A percentile compares a stretch with the other conserved stretches of the same genome.
phyloP scores from a whole-genome alignment of 2,329 filamentous ascomycete genomes.

The Pseudogymnoascus sp. region DNA sequence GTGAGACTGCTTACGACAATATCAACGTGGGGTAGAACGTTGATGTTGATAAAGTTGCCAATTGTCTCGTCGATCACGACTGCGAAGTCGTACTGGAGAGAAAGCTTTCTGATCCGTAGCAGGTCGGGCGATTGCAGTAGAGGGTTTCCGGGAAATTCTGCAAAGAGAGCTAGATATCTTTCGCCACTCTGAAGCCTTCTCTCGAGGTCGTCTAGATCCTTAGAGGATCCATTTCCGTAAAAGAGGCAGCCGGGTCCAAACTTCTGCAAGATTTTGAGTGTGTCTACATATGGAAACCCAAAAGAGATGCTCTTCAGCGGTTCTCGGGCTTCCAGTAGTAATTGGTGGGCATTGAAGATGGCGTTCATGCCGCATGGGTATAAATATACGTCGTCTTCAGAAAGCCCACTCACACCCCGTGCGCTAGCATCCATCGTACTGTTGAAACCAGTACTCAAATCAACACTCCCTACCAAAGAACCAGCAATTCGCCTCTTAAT shows the following conservation, averaged over 20 bases:
- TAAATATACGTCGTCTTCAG: conserved; percentile 81
- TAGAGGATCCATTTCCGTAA: conserved; percentile 69
- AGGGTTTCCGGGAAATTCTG: conserved; percentile 92
- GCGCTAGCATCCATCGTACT: conserved; percentile 40
- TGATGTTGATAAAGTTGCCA: conserved; percentile 91
- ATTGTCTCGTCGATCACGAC: conserved; percentile 95
- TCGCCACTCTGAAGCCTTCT: conserved; percentile 60
- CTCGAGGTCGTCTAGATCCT: conserved; percentile 80
- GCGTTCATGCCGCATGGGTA: conserved; percentile 90
- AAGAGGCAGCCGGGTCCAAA: conserved; percentile 85
- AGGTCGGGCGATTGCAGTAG: conserved; percentile 80
- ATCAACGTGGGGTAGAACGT: conserved; percentile 82
- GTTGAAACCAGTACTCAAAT: conserved; percentile 49
- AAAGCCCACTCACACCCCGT: conserved; percentile 54
- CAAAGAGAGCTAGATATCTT: conserved; percentile 74
- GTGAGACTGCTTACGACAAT: conserved; percentile 91
- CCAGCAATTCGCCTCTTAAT: conserved; percentile 84
- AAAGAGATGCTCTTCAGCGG: conserved; percentile 73
- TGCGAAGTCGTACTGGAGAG: conserved; percentile 77
- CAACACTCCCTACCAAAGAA: conserved; percentile 64
- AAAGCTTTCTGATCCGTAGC: conserved; percentile 66
- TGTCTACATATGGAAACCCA: conserved; percentile 97
- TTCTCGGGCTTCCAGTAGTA: conserved; percentile 56
- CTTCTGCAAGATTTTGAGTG: conserved; percentile 88
- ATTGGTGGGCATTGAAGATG: conserved; percentile 81